Percentiles rank a stretch among this genome's conserved stretches.
Evolutionary conservation across 2,329 filamentous ascomycete genomes (phyloP).

Genomic region (Apiospora kogelbergensis): DNA sequence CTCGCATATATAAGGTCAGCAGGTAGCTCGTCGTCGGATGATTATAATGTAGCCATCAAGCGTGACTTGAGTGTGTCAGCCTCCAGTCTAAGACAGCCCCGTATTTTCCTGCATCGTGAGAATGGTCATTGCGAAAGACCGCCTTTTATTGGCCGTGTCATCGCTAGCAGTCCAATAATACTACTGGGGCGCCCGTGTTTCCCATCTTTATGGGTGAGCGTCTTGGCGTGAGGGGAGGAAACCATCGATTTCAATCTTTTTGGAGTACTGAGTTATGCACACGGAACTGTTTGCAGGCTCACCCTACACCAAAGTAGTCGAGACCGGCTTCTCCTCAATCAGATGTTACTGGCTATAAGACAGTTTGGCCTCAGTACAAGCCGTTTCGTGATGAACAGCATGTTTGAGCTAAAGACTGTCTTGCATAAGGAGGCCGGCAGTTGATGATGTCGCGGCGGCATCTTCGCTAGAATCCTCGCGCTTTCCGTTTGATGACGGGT

Average conservation of each 20-base stretch:
- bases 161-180: neutral
- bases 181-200: neutral
- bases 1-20: neutral
- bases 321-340: neutral
- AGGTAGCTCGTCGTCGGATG: neutral
- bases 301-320: neutral
- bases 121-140: neutral
- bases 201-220: neutral
- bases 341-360: neutral
- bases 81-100: neutral
- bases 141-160: neutral
- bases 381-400: neutral
- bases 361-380: neutral
- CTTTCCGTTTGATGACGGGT: conserved; percentile 56
- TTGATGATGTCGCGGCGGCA: neutral
- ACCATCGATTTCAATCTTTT: neutral
- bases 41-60: neutral
- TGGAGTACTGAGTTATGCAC: neutral
- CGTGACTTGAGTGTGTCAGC: neutral
- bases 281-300: neutral
- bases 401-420: neutral
- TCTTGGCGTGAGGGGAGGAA: neutral
- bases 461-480: conserved; percentile 47
- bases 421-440: neutral
- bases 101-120: neutral